phyloP scores from a whole-genome alignment of 805 yeast species.

The Lachancea mirantina region DNA sequence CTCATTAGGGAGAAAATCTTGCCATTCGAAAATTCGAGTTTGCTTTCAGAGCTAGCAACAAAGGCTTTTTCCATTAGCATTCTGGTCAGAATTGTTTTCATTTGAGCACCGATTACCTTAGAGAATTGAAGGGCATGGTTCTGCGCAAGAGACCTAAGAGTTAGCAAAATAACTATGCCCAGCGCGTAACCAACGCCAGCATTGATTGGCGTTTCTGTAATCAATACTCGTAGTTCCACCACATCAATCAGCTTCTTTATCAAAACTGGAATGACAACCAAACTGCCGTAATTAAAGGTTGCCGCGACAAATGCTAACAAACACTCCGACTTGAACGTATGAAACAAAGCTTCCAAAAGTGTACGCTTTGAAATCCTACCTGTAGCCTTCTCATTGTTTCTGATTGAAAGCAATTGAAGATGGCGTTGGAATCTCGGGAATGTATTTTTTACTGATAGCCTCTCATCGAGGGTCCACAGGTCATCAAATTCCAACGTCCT shows the following conservation, averaged over 20 bases:
- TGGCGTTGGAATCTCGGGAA: constrained; percentile 6
- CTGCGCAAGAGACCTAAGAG: constrained; percentile 32
- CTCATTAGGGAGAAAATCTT: constrained; percentile 67
- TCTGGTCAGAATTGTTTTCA: constrained; percentile 58
- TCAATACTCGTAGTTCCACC: constrained; percentile 39
- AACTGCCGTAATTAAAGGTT: constrained; percentile 39
- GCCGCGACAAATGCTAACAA: constrained; percentile 36
- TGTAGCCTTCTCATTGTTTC: constrained; percentile 16
- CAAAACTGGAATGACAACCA: constrained; percentile 47
- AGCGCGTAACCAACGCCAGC: constrained; percentile 56
- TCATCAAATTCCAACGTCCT: constrained; percentile 39
- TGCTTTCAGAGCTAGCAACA: constrained; percentile 45
- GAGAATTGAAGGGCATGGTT: constrained; percentile 48
- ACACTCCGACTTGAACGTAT: constrained; percentile 44
- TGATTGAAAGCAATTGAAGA: constrained; percentile 19
- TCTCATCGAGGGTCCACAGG: background rate
- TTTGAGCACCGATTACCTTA: constrained; percentile 58
- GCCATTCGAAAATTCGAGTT: constrained; percentile 50
- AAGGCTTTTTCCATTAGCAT: constrained; percentile 61
- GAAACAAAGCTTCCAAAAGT: constrained; percentile 40
- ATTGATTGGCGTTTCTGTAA: constrained; percentile 33
- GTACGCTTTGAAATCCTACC: constrained; percentile 33
- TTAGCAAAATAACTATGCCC: constrained; percentile 43
- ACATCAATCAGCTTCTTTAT: constrained; percentile 47
- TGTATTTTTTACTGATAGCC: constrained; percentile 2